Conservation (phyloP, 106 monocot species). For the Phalaenopsis aphrodite region DNA sequence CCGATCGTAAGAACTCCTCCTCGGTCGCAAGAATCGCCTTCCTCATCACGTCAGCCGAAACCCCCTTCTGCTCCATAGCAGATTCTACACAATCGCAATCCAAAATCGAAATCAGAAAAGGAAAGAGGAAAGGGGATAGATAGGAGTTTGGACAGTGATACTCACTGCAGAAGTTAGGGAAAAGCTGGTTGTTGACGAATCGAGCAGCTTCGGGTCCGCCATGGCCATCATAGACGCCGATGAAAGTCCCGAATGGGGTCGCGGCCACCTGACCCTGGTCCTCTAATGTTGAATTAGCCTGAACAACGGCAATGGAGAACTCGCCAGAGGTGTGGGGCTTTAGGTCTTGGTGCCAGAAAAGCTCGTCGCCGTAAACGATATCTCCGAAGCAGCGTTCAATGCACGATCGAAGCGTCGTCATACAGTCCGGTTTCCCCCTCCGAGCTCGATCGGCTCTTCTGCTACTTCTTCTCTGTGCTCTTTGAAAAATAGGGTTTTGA, state of each 20-base stretch:
- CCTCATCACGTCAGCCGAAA: conserved; percentile 49
- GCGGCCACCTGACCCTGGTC: conserved; percentile 39
- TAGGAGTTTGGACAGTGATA: background rate
- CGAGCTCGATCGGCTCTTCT: background rate
- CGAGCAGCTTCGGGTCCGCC: conserved; percentile 42
- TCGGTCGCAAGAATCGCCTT: conserved; percentile 56
- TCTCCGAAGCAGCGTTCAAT: conserved; percentile 2
- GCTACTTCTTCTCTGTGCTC: background rate
- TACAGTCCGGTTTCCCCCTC: background rate
- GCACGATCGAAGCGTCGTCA: conserved; percentile 10
- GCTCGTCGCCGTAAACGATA: conserved; percentile 9
- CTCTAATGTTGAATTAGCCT: conserved; percentile 34
- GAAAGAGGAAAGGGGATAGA: background rate
- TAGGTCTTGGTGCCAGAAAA: conserved; percentile 32
- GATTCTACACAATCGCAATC: conserved; percentile 20
- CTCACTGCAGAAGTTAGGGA: conserved; percentile 31
- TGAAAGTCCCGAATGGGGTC: conserved; percentile 26
- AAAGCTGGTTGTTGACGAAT: conserved; percentile 35
- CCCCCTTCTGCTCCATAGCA: conserved; percentile 39
- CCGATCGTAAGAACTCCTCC: conserved; percentile 47
- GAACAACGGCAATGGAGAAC: conserved; percentile 45
- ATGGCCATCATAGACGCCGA: conserved; percentile 47
- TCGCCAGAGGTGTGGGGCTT: conserved; percentile 35
- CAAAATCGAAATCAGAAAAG: background rate
- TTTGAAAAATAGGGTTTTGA: background rate